Conservation (phyloP, 768 basidiomycete genomes). For the Kwoniella sp. region DNA sequence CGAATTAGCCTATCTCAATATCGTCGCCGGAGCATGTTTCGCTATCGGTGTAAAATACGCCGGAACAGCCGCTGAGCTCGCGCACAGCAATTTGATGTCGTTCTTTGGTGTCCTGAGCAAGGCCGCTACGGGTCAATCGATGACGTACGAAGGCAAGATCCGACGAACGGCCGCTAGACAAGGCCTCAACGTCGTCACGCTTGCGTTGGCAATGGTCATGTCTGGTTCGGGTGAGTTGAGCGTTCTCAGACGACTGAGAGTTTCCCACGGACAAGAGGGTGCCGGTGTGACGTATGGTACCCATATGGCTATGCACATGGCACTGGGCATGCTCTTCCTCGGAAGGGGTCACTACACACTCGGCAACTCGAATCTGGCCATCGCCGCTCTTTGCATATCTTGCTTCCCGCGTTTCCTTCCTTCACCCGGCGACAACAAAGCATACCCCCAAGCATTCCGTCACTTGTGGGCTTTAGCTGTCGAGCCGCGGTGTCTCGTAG, state of each 20-base stretch:
- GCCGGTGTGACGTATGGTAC: slow-evolving; percentile 67
- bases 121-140: slow-evolving; percentile 59
- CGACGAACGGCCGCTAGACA: slow-evolving; percentile 83
- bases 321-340: slow-evolving; percentile 87
- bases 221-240: slow-evolving; percentile 94
- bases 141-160: slow-evolving; percentile 83
- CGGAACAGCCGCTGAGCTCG: slow-evolving; percentile 87
- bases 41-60: slow-evolving; percentile 90
- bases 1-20: slow-evolving; percentile 88
- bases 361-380: slow-evolving; percentile 86
- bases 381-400: slow-evolving; percentile 83
- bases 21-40: slow-evolving; percentile 88
- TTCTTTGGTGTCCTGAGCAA: slow-evolving; percentile 72
- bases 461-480: slow-evolving; percentile 96
- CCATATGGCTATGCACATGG: slow-evolving; percentile 86
- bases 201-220: slow-evolving; percentile 90
- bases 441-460: slow-evolving; percentile 86
- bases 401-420: slow-evolving; percentile 89
- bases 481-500: slow-evolving; percentile 88
- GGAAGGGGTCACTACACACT: slow-evolving; percentile 90
- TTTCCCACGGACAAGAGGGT: slow-evolving; percentile 85
- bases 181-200: slow-evolving; percentile 81
- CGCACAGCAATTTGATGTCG: slow-evolving; percentile 76
- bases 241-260: slow-evolving; percentile 80
- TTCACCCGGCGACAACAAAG: slow-evolving; percentile 79